phyloP scores from a whole-genome alignment of 257 asterid genomes.

The Solanum corneliomulleri region DNA sequence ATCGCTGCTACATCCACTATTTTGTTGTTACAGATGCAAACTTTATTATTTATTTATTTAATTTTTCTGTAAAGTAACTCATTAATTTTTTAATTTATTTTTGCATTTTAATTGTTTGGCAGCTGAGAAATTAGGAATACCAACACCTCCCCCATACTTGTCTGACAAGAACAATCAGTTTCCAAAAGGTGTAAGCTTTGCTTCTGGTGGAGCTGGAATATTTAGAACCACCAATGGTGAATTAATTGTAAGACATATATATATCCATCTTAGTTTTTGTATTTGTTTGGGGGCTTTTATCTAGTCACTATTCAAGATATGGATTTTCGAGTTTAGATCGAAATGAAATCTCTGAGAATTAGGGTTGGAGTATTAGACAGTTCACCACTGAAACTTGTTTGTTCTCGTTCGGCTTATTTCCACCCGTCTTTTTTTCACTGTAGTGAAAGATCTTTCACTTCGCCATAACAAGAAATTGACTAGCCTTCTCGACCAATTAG shows the following conservation, averaged over 20 bases:
- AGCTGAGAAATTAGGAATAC: constrained; percentile 71
- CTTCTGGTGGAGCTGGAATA: constrained; percentile 85
- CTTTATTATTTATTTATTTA: background rate
- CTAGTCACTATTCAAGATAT: background rate
- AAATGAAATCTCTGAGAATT: too few relatives aligned
- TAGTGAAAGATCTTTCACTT: too few relatives aligned
- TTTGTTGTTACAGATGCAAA: background rate
- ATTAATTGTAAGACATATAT: constrained; percentile 24
- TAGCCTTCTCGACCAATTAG: too few relatives aligned
- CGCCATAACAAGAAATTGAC: fast-evolving
- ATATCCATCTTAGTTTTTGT: background rate
- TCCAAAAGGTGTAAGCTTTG: constrained; percentile 62
- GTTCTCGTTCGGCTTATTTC: fast-evolving
- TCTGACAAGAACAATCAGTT: constrained; percentile 28
- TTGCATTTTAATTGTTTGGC: background rate
- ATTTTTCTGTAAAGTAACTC: background rate
- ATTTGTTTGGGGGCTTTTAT: background rate
- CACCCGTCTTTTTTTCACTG: too few relatives aligned
- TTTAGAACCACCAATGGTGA: constrained; percentile 35
- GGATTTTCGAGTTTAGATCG: too few relatives aligned
- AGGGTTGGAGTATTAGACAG: too few relatives aligned
- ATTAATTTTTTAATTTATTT: too few relatives aligned
- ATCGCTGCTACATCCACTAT: background rate
- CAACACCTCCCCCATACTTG: constrained; percentile 61
- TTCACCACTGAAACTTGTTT: too few relatives aligned